Conservation (phyloP, 139 green algal species). For the Chara braunii region DNA sequence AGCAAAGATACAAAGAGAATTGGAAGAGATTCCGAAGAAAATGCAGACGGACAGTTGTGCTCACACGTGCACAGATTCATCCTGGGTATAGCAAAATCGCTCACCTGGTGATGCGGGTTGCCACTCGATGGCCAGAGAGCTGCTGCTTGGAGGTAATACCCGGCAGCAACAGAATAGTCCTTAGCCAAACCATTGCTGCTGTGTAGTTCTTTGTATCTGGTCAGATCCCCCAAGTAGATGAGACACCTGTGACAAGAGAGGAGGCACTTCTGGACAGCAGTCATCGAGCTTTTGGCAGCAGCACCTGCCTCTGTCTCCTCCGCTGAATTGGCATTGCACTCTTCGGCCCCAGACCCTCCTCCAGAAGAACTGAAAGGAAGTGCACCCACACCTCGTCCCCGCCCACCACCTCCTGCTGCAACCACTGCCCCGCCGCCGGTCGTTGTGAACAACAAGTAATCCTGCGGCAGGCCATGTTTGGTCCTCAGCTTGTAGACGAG, state of each 20-base stretch:
- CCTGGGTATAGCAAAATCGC: no score
- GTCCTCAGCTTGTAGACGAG: conserved; percentile 34
- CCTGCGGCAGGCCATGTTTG: conserved; percentile 11
- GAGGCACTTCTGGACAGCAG: not conserved
- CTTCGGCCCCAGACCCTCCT: no score
- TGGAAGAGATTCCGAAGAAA: no score
- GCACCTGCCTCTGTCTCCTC: not conserved
- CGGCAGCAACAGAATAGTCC: conserved; percentile 29
- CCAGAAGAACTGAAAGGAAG: not conserved
- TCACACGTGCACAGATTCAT: no score
- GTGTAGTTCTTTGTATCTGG: conserved; percentile 34
- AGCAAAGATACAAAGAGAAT: no score
- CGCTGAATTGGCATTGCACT: no score
- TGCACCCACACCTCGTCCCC: no score
- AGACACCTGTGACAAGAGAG: conserved; percentile 34
- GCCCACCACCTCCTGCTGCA: not conserved
- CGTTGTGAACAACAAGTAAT: no score
- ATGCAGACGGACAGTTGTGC: no score
- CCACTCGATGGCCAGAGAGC: conserved; percentile 24
- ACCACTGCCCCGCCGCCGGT: no score
- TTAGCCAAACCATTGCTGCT: not conserved
- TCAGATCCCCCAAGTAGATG: conserved; percentile 37
- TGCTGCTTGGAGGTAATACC: conserved; percentile 36
- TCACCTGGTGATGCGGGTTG: conserved; percentile 40
- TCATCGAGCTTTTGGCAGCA: not conserved